Evolutionary conservation across 2,329 filamentous ascomycete species (phyloP).

Genomic region (Trichoderma koningii): DNA sequence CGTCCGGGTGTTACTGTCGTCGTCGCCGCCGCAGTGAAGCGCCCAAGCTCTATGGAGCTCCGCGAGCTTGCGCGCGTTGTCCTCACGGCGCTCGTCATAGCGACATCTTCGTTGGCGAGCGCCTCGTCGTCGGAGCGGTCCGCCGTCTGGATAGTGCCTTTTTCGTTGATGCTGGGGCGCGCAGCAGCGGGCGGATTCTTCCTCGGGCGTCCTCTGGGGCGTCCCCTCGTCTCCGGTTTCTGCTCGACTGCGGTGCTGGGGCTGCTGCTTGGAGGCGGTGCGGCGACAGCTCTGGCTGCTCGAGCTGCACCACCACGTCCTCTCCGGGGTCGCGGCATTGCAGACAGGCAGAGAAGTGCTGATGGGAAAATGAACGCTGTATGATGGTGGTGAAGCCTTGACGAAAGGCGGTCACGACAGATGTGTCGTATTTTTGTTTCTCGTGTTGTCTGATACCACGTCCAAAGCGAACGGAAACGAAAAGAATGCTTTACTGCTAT

Average conservation of each 20-base stretch:
- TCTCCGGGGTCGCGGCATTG: constrained; percentile 39
- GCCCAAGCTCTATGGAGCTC: constrained; percentile 43
- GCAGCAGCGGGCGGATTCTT: constrained; percentile 26
- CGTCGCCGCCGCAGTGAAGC: constrained; percentile 42
- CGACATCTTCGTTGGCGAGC: constrained; percentile 41
- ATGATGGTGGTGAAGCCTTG: neutral
- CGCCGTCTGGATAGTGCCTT: constrained; percentile 35
- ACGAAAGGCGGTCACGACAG: neutral
- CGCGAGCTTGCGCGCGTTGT: constrained; percentile 36
- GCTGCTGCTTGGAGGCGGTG: constrained; percentile 1
- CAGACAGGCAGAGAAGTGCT: neutral
- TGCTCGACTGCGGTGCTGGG: constrained; percentile 22
- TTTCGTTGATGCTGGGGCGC: constrained; percentile 32
- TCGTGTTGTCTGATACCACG: neutral
- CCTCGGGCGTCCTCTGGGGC: constrained; percentile 31
- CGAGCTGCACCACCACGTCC: constrained; percentile 35
- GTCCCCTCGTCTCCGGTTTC: constrained; percentile 33
- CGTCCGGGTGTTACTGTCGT: constrained; percentile 39
- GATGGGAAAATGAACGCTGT: neutral
- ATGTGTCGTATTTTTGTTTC: neutral
- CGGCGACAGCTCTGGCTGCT: constrained; percentile 31
- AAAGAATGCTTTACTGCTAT: neutral
- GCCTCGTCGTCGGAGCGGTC: constrained; percentile 42
- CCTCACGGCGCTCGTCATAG: constrained; percentile 35
- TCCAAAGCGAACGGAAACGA: neutral